These are phyloP conservation scores for Cryptosporidium andersoni DNA, from an alignment of 169 alveolate genomes.

Conservation along the genomic window DNA sequence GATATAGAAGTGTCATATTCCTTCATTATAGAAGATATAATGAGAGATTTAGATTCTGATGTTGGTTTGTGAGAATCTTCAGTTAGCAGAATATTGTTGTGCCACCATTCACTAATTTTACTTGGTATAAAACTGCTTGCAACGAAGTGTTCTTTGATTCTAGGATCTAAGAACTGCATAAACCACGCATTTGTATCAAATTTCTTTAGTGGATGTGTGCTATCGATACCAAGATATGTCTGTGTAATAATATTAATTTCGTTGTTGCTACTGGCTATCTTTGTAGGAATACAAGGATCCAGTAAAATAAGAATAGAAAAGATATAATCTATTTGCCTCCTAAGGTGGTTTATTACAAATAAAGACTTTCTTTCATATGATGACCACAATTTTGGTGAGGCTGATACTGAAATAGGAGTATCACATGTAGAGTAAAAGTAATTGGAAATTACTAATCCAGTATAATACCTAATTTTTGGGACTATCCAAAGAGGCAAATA, in stretches of 20 bases:
- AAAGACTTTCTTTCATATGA: slow-evolving; percentile 19
- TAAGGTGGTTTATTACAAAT: slow-evolving; percentile 17
- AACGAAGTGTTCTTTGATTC: neutral
- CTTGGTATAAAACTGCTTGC: slow-evolving; percentile 16
- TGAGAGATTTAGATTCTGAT: too few species aligned
- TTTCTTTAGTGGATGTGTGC: slow-evolving; percentile 5
- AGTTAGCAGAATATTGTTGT: slow-evolving; percentile 35
- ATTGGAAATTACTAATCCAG: too few species aligned
- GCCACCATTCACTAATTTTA: slow-evolving; percentile 57
- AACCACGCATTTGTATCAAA: slow-evolving; percentile 40
- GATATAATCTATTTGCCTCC: slow-evolving; percentile 36
- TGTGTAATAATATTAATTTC: slow-evolving; percentile 24
- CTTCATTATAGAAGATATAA: too few species aligned
- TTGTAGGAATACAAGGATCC: slow-evolving; percentile 53
- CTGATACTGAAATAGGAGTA: too few species aligned
- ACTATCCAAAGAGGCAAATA: too few species aligned
- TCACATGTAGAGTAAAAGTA: too few species aligned
- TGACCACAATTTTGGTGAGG: slow-evolving; percentile 13
- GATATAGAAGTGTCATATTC: neutral
- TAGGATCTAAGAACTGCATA: neutral
- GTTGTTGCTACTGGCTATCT: slow-evolving; percentile 1
- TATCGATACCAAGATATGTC: slow-evolving; percentile 28
- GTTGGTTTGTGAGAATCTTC: neutral
- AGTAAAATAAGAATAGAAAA: slow-evolving; percentile 36
- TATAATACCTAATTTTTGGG: too few species aligned